Evolutionary conservation across 1,284 basidiomycete species (phyloP).

Genomic region (Papiliotrema fonsecae): DNA sequence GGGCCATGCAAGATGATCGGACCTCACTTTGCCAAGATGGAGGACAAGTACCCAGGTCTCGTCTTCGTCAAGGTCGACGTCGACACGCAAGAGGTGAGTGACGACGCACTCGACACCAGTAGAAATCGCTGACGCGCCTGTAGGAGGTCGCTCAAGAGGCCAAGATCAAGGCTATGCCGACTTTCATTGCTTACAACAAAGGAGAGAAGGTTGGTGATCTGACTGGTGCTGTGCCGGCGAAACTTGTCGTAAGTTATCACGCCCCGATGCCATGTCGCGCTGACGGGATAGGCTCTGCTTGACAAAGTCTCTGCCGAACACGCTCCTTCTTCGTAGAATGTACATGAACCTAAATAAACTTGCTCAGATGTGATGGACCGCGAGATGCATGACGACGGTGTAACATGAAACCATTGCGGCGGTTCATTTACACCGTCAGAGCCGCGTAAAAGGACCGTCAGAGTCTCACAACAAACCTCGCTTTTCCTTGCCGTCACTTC

Average conservation of each 20-base stretch:
- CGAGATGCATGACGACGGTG: too few relatives aligned
- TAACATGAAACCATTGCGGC: too few relatives aligned
- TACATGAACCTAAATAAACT: too few relatives aligned
- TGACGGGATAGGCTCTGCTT: conserved; percentile 11
- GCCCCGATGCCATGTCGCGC: neutral
- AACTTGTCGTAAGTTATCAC: conserved; percentile 50
- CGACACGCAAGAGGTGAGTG: conserved; percentile 52
- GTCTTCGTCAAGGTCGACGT: conserved; percentile 79
- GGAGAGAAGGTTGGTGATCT: conserved; percentile 60
- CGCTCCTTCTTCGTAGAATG: neutral
- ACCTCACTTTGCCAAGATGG: conserved; percentile 69
- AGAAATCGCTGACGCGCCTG: neutral
- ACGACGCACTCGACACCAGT: neutral
- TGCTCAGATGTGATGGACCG: too few relatives aligned
- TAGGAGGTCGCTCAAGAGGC: conserved; percentile 59
- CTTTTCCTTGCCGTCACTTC: too few relatives aligned
- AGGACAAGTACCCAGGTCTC: conserved; percentile 53
- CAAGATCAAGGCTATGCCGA: conserved; percentile 74
- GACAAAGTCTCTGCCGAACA: conserved; percentile 10
- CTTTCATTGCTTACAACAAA: conserved; percentile 67
- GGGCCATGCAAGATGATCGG: conserved; percentile 72
- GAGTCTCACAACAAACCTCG: too few relatives aligned
- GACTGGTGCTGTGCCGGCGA: conserved; percentile 59
- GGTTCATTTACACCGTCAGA: too few relatives aligned
- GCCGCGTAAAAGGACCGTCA: too few relatives aligned